Conservation (phyloP, 1,284 basidiomycete species). For the Irpex sp. region DNA sequence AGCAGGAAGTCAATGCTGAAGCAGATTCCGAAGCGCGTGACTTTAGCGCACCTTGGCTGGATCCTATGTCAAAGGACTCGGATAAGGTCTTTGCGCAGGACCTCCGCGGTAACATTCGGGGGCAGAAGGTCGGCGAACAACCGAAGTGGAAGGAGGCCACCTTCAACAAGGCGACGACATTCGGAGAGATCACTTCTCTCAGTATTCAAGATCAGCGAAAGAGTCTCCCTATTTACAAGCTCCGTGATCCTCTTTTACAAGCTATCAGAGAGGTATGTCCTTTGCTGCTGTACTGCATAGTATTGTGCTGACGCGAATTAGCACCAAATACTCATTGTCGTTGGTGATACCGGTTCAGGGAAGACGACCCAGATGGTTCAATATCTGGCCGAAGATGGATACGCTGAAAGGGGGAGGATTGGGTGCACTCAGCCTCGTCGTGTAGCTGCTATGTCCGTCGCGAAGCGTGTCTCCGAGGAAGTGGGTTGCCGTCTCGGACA, state of each 20-base stretch:
- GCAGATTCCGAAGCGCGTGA: conserved; percentile 94
- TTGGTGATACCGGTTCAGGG: conserved; percentile 84
- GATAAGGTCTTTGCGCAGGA: conserved; percentile 96
- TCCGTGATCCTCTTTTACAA: conserved; percentile 88
- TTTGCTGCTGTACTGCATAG: conserved; percentile 13
- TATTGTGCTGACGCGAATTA: conserved; percentile 33
- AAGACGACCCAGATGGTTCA: conserved; percentile 85
- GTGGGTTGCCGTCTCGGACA: conserved; percentile 95
- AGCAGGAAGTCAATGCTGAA: conserved; percentile 92
- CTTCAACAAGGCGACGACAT: conserved; percentile 97
- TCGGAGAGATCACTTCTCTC: conserved; percentile 86
- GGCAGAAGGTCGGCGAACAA: conserved; percentile 79
- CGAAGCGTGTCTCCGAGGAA: conserved; percentile 97
- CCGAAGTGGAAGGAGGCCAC: conserved; percentile 92
- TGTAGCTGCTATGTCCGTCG: conserved; percentile 99
- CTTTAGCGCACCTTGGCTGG: conserved; percentile 94
- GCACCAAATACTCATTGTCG: conserved; percentile 91
- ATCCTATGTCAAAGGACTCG: conserved; percentile 90
- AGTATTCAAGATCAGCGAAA: conserved; percentile 94
- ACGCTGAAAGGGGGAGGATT: conserved; percentile 81
- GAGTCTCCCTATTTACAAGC: conserved; percentile 93
- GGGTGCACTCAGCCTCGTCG: conserved; percentile 98
- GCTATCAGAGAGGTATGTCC: conserved; percentile 78
- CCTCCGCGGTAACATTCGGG: conserved; percentile 77
- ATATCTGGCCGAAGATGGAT: conserved; percentile 74